Base-by-base conservation (phyloP, 495 filamentous ascomycete genomes). In the Evansstolkia leycettana region DNA sequence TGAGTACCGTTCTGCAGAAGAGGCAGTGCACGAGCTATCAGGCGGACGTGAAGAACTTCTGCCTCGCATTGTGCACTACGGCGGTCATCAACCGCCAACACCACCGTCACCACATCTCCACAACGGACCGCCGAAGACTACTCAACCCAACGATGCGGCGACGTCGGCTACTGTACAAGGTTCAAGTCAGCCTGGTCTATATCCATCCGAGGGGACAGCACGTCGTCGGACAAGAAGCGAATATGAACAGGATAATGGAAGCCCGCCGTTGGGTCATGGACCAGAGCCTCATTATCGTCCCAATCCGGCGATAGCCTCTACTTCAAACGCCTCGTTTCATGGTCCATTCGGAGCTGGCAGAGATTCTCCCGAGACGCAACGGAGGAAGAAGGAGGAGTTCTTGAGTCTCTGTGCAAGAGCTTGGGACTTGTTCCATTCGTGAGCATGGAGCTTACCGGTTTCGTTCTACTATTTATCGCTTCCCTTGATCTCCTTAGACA, bases 351-450 rank as follows among this genome's bases (percentile, higher is more conserved):
- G 84, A 28, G 74, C 75, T 25, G 80, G 79, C 7, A 63, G 84
- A 31, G 82, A 90, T 42, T 85, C 83, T 31, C 84, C 87, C 3
- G 85, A 86, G 39, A 81, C 75, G n/a, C 74, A 86, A 50, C 65
- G 73, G 38, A 77, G 73, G 55, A 98, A 98, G 76, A 85, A 88
- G 55, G 88, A 94, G 30, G 89, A 98, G 50, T 98, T 98, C 52
- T 58, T 98, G 43, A 63, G 70, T 31, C 59, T 96, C 28, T 98
- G 90, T 50, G 75, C 80, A 33, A 67, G 84, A 48, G 89, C 89
- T 16, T 98, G 90, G 90, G 90, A 98, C 63, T 52, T 98, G 34
- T 92, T 98, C 54, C 90, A 96, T 65, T 94, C 87, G 33, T 98
- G 65, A 78, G 31, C 11, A 34, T 27, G 32, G 19, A 37, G 35